Evolutionary conservation across 805 yeast species (phyloP), one percentile per base, ranked within the genome.

Genomic region (Phaffomyces thermotolerans): DNA sequence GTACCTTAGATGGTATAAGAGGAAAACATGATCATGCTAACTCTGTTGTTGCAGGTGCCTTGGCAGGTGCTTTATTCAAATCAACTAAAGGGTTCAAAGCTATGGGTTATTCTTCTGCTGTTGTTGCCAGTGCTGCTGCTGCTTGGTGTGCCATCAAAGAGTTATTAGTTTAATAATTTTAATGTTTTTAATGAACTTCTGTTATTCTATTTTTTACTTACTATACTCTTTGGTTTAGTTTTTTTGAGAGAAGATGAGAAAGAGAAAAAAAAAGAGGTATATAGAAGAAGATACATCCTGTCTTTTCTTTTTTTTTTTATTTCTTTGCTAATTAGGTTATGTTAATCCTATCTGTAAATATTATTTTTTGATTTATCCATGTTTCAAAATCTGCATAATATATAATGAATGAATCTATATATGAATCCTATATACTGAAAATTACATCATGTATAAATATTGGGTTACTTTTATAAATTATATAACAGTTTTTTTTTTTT

Each of bases 21-120:
- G 97, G 95, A 42, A 78, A 80, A 64, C 97, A 91, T 64, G 98
- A 91, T 66, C 82, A 82, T 55, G 61, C 68, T 41, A 91, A 91
- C 66, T 84, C 96, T 10, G 63, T 93, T 36, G 84, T 75, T 15
- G 85, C 97, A 1, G 99, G 99, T 58, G 95, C 90, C 20, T 57
- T 91, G 43, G 78, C 96, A 2, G 99, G 99, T 56, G 96, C 96
- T 2, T 54, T 93, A 29, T 93, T 87, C 73, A 84, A 84, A 64
- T 80, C 90, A 51, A 78, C 91, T 39, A 80, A 81, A 48, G 99
- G 99, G 35, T 46, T 81, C 40, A 84, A 76, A 64, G 96, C 95
- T 47, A 84, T 88, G 91, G 89, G 84, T 23, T 81, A 85, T 57
- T 79, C 95, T 25, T 77, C 95, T 22, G 93, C 76, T 36, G 62